phyloP scores from a whole-genome alignment of 2,329 filamentous ascomycete genomes.

The Ophiostoma ulmi region DNA sequence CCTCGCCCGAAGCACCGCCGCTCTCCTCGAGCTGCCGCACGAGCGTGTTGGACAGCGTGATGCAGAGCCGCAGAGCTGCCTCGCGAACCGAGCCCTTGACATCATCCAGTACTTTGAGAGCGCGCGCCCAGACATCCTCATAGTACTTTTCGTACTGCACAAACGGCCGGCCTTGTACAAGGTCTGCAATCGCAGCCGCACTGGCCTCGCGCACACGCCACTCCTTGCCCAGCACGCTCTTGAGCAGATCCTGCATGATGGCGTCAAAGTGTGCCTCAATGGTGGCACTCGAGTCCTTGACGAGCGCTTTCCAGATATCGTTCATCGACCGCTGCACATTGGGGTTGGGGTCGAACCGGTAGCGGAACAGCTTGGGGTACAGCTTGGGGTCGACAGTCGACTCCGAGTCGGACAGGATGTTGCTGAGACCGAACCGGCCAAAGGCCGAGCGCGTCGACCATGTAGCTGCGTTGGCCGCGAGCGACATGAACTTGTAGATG shows the following conservation, averaged over 20 bases:
- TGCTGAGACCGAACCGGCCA: conserved; percentile 86
- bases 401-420: conserved; percentile 72
- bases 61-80: conserved; percentile 75
- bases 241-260: conserved; percentile 82
- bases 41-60: conserved; percentile 76
- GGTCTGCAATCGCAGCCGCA: conserved; percentile 81
- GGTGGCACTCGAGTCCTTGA: conserved; percentile 71
- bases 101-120: conserved; percentile 90
- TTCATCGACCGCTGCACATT: conserved; percentile 96
- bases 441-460: conserved; percentile 98
- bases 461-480: conserved; percentile 91
- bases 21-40: conserved; percentile 74
- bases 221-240: conserved; percentile 80
- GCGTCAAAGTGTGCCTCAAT: conserved; percentile 78
- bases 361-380: conserved; percentile 90
- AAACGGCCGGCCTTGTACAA: conserved; percentile 75
- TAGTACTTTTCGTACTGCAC: conserved; percentile 79
- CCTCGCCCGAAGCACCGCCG: conserved; percentile 42
- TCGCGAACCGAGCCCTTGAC: conserved; percentile 86
- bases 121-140: conserved; percentile 74
- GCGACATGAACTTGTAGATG: conserved; percentile 98
- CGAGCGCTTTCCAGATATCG: conserved; percentile 93
- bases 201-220: conserved; percentile 92
- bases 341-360: conserved; percentile 88
- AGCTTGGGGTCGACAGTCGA: conserved; percentile 86